Evolutionary conservation across 768 basidiomycete genomes (phyloP), one percentile per base, ranked within the genome.

Genomic region (Plicaturopsis crispa): DNA sequence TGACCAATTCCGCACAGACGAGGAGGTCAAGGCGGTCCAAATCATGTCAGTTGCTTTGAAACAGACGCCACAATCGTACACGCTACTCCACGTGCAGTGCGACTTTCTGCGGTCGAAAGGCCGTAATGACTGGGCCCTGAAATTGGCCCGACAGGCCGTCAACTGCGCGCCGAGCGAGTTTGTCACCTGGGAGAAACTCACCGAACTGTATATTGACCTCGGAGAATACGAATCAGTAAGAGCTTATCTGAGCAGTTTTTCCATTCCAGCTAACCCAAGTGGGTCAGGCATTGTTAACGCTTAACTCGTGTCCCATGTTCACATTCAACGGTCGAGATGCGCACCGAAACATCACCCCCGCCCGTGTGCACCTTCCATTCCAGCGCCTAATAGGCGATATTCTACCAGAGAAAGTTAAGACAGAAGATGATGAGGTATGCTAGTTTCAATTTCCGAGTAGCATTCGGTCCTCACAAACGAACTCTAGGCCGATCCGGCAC

Each of bases 221-320:
- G 80, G 80, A 19, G 80, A 90, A 55, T 97, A 73, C 55, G 89
- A 96, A 52, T 82, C 84, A 38, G 66, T 67, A 39, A 33, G 58
- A 38, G 19, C 43, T 40, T 5, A 14, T 14, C 12, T 21, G 23
- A 20, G 12, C 10, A 38, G 7, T n/a, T 5, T 22, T 17, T 7
- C 20, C 17, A 16, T 26, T 3, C 24, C 13, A n/a, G n/a, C n/a
- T n/a, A 21, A 34, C 16, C 33, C 21, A 26, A 18, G 30, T 10
- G 20, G 10, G 11, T 6, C 33, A 70, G 70, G 91, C 92, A 0
- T 67, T 98, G 11, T 68, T 97, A 30, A 96, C 94, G 1, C 76
- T 97, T 35, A 97, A 97, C 55, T 97, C 93, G n/a, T 97, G 96
- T 64, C 93, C 94, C 2, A 98, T 99, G 96, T 99, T 99, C 63